Evolutionary conservation across 148 eudicot species (phyloP), one percentile per base, ranked within the genome.

Genomic region (Limonium bicolor): DNA sequence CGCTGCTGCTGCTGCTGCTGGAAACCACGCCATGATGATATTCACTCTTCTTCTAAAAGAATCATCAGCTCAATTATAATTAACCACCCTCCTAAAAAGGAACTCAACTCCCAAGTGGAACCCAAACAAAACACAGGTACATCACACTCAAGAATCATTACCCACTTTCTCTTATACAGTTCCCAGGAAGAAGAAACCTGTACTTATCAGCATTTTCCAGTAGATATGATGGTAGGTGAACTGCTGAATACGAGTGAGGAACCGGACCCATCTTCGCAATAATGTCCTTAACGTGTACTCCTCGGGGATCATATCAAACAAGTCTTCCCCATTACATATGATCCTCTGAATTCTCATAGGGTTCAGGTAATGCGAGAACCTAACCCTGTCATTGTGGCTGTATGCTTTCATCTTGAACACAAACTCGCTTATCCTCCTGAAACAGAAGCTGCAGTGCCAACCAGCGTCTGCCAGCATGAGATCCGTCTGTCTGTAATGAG

Each of bases 391-490:
- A 13, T 38, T 13, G 18, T 38, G 42, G 19, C 42, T 38, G 6
- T 38, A 38, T 2, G 42, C 42, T 8, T 38, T 38, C 42, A 38
- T 38, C 42, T 38, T 38, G 42, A 38, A 38, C 4, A 38, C 17
- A 13, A 38, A 38, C 42, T 38, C 42, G 7, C 42, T 38, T 4
- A 38, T 38, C 4, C 8, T 9, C 4, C 42, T 18, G 42, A 48
- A 48, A 10, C 51, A 48, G 51, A 48, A 48, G 38, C 38, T 48
- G 51, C 51, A 48, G 17, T 48, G 42, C 42, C 48, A 43, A 1
- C 14, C 48, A 2, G 49, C 49, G 13, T 45, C 49, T 2, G 31
- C 49, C 49, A 45, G 15, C 17, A 45, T 11, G 16, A 19, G 31
- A 45, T 45, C 49, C 3, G 32, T 23, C 22, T 45, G 49, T 0